Evolutionary conservation across 306 rosid genomes (phyloP).

Genomic region (Cucurbita maxima): DNA sequence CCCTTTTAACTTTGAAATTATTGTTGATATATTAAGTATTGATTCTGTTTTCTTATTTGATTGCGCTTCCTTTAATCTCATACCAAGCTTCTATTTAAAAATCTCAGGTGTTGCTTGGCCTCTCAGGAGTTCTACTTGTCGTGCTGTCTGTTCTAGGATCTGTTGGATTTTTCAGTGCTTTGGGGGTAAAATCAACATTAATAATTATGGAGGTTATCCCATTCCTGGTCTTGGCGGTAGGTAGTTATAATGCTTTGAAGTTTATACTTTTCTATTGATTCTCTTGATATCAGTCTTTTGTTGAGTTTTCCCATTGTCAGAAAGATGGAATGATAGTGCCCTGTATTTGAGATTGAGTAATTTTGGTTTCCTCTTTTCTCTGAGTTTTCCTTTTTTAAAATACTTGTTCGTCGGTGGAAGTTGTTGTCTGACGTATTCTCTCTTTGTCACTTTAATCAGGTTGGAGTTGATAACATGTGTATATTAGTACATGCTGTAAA

Average conservation of each 20-base stretch:
- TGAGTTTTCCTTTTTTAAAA: no score
- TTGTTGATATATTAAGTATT: not conserved
- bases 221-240: constrained; percentile 87
- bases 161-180: constrained; percentile 83
- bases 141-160: constrained; percentile 92
- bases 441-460: constrained; percentile 39
- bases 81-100: constrained; percentile 9
- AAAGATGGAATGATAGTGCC: no score
- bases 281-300: not conserved
- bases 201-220: constrained; percentile 98
- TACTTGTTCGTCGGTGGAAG: not conserved
- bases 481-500: constrained; percentile 86
- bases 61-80: not conserved
- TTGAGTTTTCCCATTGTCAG: no score
- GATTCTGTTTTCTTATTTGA: not conserved
- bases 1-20: not conserved
- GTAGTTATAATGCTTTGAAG: constrained; percentile 15
- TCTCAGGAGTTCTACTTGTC: constrained; percentile 78
- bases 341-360: no score
- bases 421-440: constrained; percentile 4
- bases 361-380: no score
- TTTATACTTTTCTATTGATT: not conserved
- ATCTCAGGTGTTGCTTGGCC: constrained; percentile 77
- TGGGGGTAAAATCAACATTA: constrained; percentile 85
- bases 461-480: constrained; percentile 99